Evolutionary conservation across 768 basidiomycete species (phyloP), one percentile per base, ranked within the genome.

Genomic region (Mycena galopus): DNA sequence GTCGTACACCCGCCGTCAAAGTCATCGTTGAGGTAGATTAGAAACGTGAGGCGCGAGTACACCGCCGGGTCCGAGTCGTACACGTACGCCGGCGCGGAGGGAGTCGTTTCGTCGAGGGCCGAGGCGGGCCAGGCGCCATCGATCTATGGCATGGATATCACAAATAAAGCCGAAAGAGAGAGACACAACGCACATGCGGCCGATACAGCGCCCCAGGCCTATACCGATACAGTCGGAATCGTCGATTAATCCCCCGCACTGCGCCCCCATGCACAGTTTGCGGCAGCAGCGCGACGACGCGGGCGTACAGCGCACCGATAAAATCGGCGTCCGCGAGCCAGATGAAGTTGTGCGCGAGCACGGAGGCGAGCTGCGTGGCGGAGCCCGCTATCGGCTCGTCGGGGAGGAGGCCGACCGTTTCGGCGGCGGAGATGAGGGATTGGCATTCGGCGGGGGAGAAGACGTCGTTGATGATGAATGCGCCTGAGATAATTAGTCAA

Each of bases 121-220:
- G 86, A 86, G 10, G 86, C 83, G 27, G 88, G 87, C 88, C 88
- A 89, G 0, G 87, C 87, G 6, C 88, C 88, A 74, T 88, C 88
- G 66, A 88, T 87, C 83, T 84, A n/a, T n/a, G n/a, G 66, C n/a
- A 4, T 9, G 35, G 21, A 19, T 47, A 23, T n/a, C 7, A 47
- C 17, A 7, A 8, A 50, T 16, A 35, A 25, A 62, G 37, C 27
- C 23, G 30, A 65, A 29, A 30, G 42, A n/a, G 32, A 29, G 25
- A 19, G 44, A n/a, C 44, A 21, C 21, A 8, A 32, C 70, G n/a
- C 27, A 83, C 83, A 71, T 89, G 88, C 3, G 88, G 87, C 74
- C 88, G 77, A 73, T 89, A 88, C 58, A 87, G 72, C 21, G 87
- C 86, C 6, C 86, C 87, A 11, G 85, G 83, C 3, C 83, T 81